Base-by-base conservation (phyloP, 768 basidiomycete species). In the Rhodotorula paludigena region DNA sequence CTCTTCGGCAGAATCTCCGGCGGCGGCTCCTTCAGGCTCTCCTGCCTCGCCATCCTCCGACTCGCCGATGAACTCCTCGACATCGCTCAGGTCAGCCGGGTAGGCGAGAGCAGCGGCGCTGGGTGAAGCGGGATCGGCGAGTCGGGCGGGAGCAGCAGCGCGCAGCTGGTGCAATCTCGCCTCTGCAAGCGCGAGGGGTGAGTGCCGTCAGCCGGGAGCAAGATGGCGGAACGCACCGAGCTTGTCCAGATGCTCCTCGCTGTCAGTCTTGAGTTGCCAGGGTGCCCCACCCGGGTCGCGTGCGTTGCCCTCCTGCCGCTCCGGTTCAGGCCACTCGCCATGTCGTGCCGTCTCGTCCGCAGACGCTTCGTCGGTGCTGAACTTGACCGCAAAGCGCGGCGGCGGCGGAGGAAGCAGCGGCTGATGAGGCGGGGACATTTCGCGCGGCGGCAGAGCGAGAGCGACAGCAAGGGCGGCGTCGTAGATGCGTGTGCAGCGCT, bases 221-320 rank as follows among this genome's bases (percentile, higher is more conserved):
- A 20, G 25, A 14, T 6, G 14, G 8, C 9, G 14, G 8, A 0
- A 28, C 66, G 30, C 33, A 68, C 67, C 67, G 3, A 68, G 57
- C 0, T 30, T 33, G 32, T 68, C 52, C 2, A 68, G 14, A 25
- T 68, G 67, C 52, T 63, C 36, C 45, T 68, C 67, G 3, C 44
- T 23, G 1, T 60, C 53, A 21, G 67, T 68, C 58, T 60, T 68
- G 52, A 68, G 14, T 0, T 33, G 5, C 67, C 67, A 66, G 11
- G 12, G 38, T 16, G 49, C 25, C 5, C 28, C n/a, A n/a, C n/a
- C n/a, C n/a, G n/a, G n/a, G n/a, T n/a, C n/a, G n/a, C n/a, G n/a
- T n/a, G n/a, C n/a, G n/a, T n/a, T n/a, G n/a, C 14, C 47, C 47
- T 45, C 44, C 10, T 23, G 44, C 44, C 44, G 11, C 44, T 48